Evolutionary conservation across 148 eudicot species (phyloP), one percentile per base, ranked within the genome.

Genomic region (Fagopyrum esculentum): DNA sequence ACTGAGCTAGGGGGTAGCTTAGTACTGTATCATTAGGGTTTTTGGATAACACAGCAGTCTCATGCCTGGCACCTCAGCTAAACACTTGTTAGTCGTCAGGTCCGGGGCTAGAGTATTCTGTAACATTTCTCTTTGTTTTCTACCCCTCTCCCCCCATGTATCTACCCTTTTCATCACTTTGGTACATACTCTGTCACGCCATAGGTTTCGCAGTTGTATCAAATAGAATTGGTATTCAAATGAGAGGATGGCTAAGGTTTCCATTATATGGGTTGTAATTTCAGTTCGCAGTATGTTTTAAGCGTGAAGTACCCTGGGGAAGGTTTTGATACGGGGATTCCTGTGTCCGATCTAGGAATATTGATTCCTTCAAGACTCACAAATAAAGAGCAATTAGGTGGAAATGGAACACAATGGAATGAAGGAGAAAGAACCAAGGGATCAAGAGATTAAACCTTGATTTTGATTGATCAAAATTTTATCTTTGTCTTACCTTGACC

Each of bases 1-100:
- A 83, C 83, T 95, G 92, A 92, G 69, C 26, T 16, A 60, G 60
- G 81, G 69, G 46, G 17, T 74, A 46, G 47, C 56, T 35, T 40
- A 19, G 59, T 44, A 22, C 19, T 29, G 15, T 29, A 30, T 63
- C 6, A 63, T 9, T 63, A 63, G 69, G 44, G 10, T 63, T 13
- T 26, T 63, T 30, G 26, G 15, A 9, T 11, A 4, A 4, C 4
- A 10, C 44, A 11, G 29, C 6, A 43, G 30, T 44, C 44, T 30
- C 16, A 63, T 16, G 69, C 46, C 4, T 13, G 5, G 26, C 35
- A 7, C 6, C 35, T 29, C 29, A 17, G 63, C 29, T 63, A 29
- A 64, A 15, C 68, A 35, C 46, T 35, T 64, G 70, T 30, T 64
- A 13, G 70, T 64, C 45, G 6, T 40, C 45, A 40, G 46, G 45